Conservation (phyloP, 2,329 filamentous ascomycete species). For the Leptographium wingfieldii region DNA sequence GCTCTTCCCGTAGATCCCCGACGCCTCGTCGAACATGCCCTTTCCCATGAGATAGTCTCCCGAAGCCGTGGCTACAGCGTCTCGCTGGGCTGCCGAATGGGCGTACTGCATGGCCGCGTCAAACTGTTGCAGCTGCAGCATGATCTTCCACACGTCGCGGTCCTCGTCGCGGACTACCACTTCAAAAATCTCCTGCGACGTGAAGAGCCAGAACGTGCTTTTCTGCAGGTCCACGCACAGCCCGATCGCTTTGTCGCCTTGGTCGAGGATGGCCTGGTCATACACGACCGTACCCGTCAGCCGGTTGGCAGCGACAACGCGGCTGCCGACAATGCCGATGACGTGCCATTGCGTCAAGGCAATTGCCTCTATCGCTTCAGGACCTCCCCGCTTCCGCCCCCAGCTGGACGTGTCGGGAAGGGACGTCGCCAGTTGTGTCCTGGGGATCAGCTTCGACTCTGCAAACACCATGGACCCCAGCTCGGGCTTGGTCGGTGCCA, state of each 20-base stretch:
- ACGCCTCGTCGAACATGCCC: slow-evolving; percentile 74
- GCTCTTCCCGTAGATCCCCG: slow-evolving; percentile 82
- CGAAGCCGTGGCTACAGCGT: slow-evolving; percentile 81
- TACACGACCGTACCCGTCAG: slow-evolving; percentile 78
- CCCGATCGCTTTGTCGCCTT: slow-evolving; percentile 67
- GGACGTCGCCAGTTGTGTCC: slow-evolving; percentile 54
- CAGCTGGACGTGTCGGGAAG: slow-evolving; percentile 46
- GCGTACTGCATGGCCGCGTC: slow-evolving; percentile 81
- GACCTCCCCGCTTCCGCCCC: slow-evolving; percentile 49
- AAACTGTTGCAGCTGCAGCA: slow-evolving; percentile 77
- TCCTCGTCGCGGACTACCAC: slow-evolving; percentile 84
- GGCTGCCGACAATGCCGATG: slow-evolving; percentile 66
- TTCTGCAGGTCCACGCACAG: slow-evolving; percentile 84
- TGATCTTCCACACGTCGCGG: slow-evolving; percentile 86
- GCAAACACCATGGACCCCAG: slow-evolving; percentile 65
- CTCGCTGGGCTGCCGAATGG: slow-evolving; percentile 66
- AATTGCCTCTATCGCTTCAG: slow-evolving; percentile 67
- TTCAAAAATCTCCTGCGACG: slow-evolving; percentile 81
- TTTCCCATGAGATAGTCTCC: slow-evolving; percentile 78
- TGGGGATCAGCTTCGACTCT: slow-evolving; percentile 65
- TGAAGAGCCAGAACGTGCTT: slow-evolving; percentile 96
- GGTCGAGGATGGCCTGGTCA: slow-evolving; percentile 73
- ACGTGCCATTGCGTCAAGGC: slow-evolving; percentile 91
- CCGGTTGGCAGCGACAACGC: slow-evolving; percentile 74
- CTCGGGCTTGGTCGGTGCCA: slow-evolving; percentile 44